Conservation (phyloP, 2,329 filamentous ascomycete genomes). For the Fusarium domesticum region DNA sequence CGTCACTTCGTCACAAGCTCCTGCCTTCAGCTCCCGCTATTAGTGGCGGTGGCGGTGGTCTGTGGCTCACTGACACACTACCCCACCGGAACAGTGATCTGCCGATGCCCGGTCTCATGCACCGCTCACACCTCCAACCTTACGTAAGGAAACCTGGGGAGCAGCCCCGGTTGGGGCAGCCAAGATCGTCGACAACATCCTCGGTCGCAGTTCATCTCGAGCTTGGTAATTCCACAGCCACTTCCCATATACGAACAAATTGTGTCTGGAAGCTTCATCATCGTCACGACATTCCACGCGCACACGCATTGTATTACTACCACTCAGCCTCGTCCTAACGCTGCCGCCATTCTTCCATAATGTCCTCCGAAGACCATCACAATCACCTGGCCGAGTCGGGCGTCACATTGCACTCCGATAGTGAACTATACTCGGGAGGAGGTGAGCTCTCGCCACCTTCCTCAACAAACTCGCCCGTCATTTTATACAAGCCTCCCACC, state of each 20-base stretch:
- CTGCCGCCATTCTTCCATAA: conserved; percentile 27
- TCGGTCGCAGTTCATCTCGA: conserved; percentile 9
- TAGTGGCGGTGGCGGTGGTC: conserved; percentile 23
- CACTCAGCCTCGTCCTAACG: neutral
- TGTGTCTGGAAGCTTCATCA: neutral
- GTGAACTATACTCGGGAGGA: conserved; percentile 72
- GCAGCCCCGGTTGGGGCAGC: conserved; percentile 5
- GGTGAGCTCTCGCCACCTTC: conserved; percentile 62
- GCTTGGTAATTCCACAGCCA: conserved; percentile 6
- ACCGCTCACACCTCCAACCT: conserved; percentile 12
- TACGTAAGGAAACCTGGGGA: conserved; percentile 27
- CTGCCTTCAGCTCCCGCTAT: neutral
- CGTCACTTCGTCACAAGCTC: conserved; percentile 30
- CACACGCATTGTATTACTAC: neutral
- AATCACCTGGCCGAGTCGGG: conserved; percentile 67
- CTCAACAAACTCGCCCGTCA: conserved; percentile 64
- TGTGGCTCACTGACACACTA: conserved; percentile 18
- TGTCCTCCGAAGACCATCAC: conserved; percentile 50
- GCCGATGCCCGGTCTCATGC: conserved; percentile 22
- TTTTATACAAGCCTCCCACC: conserved; percentile 86
- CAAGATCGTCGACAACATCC: conserved; percentile 25
- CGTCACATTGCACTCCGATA: conserved; percentile 77
- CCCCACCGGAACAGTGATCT: conserved; percentile 33
- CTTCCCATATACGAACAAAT: neutral
- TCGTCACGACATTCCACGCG: neutral